Percentiles rank a stretch among this genome's conserved stretches.
phyloP scores from a whole-genome alignment of 306 rosid genomes.

The Canavalia gladiata region DNA sequence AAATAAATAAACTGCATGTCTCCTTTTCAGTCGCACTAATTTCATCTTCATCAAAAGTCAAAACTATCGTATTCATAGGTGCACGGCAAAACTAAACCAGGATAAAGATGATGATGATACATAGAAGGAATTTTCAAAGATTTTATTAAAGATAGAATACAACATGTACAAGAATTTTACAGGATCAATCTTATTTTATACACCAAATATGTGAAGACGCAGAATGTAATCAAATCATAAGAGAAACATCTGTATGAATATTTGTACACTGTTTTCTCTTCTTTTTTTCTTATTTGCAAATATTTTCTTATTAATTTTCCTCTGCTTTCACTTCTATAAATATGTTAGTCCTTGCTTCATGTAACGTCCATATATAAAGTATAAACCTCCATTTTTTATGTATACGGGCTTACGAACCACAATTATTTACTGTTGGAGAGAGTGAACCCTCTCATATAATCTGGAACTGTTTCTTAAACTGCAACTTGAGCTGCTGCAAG shows the following conservation, averaged over 20 bases:
- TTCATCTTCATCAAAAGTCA: too few species aligned
- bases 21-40: too few species aligned
- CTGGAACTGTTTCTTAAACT: conserved; percentile 35
- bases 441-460: conserved; percentile 35
- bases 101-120: not conserved
- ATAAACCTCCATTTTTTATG: conserved; percentile 38
- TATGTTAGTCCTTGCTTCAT: conserved; percentile 44
- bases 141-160: conserved; percentile 3
- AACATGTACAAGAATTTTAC: conserved; percentile 45
- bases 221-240: conserved; percentile 21
- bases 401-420: conserved; percentile 35
- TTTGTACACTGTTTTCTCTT: conserved; percentile 42
- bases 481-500: conserved; percentile 97
- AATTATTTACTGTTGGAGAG: conserved; percentile 47
- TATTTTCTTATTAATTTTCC: conserved; percentile 7
- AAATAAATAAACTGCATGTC: too few species aligned
- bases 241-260: conserved; percentile 32
- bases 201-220: conserved; percentile 22
- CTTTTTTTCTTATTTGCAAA: not conserved
- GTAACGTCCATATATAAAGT: conserved; percentile 23
- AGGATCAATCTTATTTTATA: conserved; percentile 34
- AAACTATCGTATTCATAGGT: too few species aligned
- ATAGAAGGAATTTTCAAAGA: conserved; percentile 21
- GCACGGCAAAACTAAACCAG: too few species aligned
- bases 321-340: conserved; percentile 38